phyloP scores from a whole-genome alignment of 2,329 filamentous ascomycete genomes.

The Ceratocystis lukuohia region DNA sequence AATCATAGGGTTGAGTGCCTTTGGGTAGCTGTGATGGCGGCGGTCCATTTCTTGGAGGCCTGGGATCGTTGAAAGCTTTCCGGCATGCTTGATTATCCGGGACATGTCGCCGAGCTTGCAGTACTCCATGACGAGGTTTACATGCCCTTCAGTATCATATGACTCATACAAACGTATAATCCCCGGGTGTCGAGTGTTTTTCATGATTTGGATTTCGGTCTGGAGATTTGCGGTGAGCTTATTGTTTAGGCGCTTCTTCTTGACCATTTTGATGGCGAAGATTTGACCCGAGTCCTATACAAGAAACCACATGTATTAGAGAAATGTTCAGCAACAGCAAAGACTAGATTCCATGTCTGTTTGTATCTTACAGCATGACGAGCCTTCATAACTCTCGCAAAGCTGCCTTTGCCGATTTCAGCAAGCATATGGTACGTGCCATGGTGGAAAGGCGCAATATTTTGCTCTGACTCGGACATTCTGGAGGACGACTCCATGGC shows the following conservation, averaged over 20 bases:
- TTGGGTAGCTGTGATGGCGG: constrained; percentile 77
- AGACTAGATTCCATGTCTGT: not conserved
- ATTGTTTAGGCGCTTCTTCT: constrained; percentile 77
- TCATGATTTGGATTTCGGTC: constrained; percentile 89
- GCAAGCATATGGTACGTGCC: constrained; percentile 14
- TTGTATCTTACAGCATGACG: constrained; percentile 14
- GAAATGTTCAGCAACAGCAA: not conserved
- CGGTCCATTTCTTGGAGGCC: constrained; percentile 80
- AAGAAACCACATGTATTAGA: not conserved
- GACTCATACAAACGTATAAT: constrained; percentile 95
- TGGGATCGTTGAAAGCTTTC: constrained; percentile 64
- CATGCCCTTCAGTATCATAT: constrained; percentile 71
- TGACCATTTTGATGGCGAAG: constrained; percentile 87
- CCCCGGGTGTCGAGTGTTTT: constrained; percentile 84
- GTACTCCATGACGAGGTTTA: constrained; percentile 98
- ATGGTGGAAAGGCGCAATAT: constrained; percentile 15
- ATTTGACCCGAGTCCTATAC: constrained; percentile 8
- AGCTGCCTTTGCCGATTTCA: constrained; percentile 18
- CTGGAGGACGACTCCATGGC: constrained; percentile 16
- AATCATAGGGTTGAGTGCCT: constrained; percentile 92
- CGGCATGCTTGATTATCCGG: constrained; percentile 88
- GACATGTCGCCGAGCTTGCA: constrained; percentile 91
- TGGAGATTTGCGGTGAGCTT: constrained; percentile 95
- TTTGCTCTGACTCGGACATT: constrained; percentile 19
- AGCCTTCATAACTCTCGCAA: constrained; percentile 19